Conservation (phyloP, 2,329 filamentous ascomycete species). For the Dactylella cylindrospora region DNA sequence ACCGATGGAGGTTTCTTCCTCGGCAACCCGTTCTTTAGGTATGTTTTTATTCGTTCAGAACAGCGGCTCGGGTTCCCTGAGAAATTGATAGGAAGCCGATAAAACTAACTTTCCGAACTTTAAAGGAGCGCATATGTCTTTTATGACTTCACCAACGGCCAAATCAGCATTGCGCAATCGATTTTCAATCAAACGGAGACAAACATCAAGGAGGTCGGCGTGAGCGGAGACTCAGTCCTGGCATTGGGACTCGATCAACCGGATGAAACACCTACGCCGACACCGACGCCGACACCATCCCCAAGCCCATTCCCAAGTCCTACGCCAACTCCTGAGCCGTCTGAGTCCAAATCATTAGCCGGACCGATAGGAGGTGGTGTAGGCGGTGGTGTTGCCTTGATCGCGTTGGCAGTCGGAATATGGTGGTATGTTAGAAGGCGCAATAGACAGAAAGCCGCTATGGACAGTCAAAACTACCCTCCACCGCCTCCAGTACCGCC, state of each 20-base stretch:
- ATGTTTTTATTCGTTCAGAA: too few relatives aligned
- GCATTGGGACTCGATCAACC: slow-evolving; percentile 29
- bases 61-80: too few relatives aligned
- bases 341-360: neutral
- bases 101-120: neutral
- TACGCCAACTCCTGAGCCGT: too few relatives aligned
- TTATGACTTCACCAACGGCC: slow-evolving; percentile 70
- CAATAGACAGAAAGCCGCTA: too few relatives aligned
- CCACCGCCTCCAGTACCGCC: too few relatives aligned
- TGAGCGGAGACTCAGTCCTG: slow-evolving; percentile 57
- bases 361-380: slow-evolving; percentile 7
- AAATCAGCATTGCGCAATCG: slow-evolving; percentile 69
- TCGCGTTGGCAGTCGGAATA: neutral
- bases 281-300: neutral
- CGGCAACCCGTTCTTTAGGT: slow-evolving; percentile 29
- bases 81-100: neutral
- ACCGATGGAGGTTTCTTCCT: neutral
- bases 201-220: slow-evolving; percentile 60
- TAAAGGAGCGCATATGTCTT: slow-evolving; percentile 64
- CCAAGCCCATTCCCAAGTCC: neutral
- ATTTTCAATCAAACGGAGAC: slow-evolving; percentile 60
- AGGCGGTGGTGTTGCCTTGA: neutral
- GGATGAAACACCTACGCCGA: neutral
- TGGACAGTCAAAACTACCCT: too few relatives aligned
- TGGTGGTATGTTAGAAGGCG: too few relatives aligned